phyloP scores from a whole-genome alignment of 495 filamentous ascomycete genomes.

The Articulospora tetracladia region DNA sequence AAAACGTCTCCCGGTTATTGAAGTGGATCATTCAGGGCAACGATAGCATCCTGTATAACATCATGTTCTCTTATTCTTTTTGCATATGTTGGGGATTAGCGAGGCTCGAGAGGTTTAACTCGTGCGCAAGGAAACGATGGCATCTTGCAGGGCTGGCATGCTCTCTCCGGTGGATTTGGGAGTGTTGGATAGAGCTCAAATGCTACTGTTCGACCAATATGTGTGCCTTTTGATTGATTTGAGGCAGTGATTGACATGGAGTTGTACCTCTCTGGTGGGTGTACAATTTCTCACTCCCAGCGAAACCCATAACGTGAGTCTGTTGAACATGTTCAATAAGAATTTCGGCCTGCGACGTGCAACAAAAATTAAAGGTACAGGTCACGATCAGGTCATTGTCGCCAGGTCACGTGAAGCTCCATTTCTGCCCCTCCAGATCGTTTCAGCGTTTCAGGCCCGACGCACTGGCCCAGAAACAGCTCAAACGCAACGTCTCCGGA shows the following conservation, averaged over 20 bases:
- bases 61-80: neutral
- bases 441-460: slow-evolving; percentile 22
- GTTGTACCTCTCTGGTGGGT: too few relatives aligned
- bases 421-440: slow-evolving; percentile 2
- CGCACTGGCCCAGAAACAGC: slow-evolving; percentile 11
- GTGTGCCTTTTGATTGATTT: too few relatives aligned
- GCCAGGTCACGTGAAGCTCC: neutral
- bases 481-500: slow-evolving; percentile 17
- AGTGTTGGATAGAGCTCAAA: neutral
- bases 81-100: neutral
- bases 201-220: neutral
- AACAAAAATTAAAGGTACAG: neutral
- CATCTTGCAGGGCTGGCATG: neutral
- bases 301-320: too few relatives aligned
- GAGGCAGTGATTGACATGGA: too few relatives aligned
- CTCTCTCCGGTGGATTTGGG: neutral
- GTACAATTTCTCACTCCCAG: too few relatives aligned
- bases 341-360: neutral
- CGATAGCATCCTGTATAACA: neutral
- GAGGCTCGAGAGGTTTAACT: neutral
- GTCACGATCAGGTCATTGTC: neutral
- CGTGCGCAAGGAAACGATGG: neutral
- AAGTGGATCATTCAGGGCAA: neutral
- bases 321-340: neutral
- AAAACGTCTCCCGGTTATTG: slow-evolving; percentile 9